Evolutionary conservation across 108 stramenopile species (phyloP).

Genomic region (Cyclotella cryptica): DNA sequence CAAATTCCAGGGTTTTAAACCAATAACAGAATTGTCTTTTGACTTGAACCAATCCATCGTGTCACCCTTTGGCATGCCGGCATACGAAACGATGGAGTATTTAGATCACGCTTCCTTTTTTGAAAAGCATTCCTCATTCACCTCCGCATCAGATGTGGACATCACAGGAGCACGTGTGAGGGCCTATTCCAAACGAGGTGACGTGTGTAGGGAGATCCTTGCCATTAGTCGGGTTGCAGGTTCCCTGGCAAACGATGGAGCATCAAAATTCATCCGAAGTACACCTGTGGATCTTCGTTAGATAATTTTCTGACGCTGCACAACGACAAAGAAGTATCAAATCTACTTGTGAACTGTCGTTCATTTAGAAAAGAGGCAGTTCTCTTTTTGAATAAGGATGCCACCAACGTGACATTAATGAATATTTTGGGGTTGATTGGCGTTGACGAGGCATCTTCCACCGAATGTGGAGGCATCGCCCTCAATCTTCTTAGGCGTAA

Average conservation of each 20-base stretch:
- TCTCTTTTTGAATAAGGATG: slow-evolving; percentile 1
- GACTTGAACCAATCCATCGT: neutral
- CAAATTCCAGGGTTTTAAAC: neutral
- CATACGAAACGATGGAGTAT: neutral
- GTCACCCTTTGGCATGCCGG: neutral
- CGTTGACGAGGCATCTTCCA: slow-evolving; percentile 1
- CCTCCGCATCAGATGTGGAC: neutral
- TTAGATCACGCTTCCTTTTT: neutral
- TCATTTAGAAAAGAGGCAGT: slow-evolving; percentile 4
- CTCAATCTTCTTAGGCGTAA: neutral
- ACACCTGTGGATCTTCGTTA: too few species aligned
- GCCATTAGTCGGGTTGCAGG: too few species aligned
- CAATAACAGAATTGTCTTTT: neutral
- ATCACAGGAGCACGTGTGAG: neutral
- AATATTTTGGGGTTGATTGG: slow-evolving; percentile 13
- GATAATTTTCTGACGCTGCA: too few species aligned
- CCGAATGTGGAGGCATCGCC: neutral
- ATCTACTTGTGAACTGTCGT: neutral
- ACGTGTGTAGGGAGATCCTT: neutral
- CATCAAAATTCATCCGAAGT: too few species aligned
- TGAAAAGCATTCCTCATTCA: neutral
- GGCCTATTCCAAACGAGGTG: neutral
- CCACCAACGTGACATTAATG: neutral
- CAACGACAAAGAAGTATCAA: neutral
- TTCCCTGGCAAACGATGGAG: too few species aligned